Conservation (phyloP, 179 eudicot genomes). For the Nepenthes alata region DNA sequence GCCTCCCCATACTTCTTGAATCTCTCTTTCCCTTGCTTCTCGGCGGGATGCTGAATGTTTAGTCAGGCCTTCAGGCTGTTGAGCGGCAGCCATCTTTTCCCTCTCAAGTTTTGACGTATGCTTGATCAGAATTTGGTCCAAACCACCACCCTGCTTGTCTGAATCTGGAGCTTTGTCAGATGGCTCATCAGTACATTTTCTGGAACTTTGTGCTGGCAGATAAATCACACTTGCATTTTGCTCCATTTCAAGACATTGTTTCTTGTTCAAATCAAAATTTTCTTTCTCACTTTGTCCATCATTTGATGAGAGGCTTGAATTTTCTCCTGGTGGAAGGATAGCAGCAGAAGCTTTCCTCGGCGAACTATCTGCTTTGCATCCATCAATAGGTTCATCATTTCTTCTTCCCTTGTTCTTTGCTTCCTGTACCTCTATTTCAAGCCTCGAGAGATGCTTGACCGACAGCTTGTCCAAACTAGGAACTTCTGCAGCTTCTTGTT, state of each 20-base stretch:
- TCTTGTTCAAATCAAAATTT: slow-evolving; percentile 44
- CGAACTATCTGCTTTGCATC: neutral
- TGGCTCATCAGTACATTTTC: too few relatives aligned
- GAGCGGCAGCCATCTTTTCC: slow-evolving; percentile 30
- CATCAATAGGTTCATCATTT: slow-evolving; percentile 5
- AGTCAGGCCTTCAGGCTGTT: slow-evolving; percentile 15
- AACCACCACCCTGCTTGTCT: slow-evolving; percentile 31
- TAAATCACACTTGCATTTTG: slow-evolving; percentile 3
- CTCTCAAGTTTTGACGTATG: slow-evolving; percentile 62
- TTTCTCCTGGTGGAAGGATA: neutral
- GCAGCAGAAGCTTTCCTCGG: slow-evolving; percentile 3
- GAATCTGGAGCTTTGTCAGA: slow-evolving; percentile 1
- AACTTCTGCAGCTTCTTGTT: slow-evolving; percentile 33
- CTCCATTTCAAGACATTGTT: slow-evolving; percentile 4
- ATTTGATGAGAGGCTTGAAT: neutral
- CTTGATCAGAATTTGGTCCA: slow-evolving; percentile 66
- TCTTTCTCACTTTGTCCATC: slow-evolving; percentile 33
- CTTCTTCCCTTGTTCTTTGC: slow-evolving; percentile 35
- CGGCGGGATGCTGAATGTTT: slow-evolving; percentile 25
- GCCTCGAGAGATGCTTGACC: slow-evolving; percentile 64
- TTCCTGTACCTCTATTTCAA: slow-evolving; percentile 75
- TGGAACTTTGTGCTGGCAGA: too few relatives aligned
- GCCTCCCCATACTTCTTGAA: slow-evolving; percentile 72
- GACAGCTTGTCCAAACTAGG: slow-evolving; percentile 58
- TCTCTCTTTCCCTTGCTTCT: slow-evolving; percentile 62